A percentile compares a stretch with the other conserved stretches of the same genome.
phyloP scores from a whole-genome alignment of 495 filamentous ascomycete species.

The Stereocaulon alpinum region DNA sequence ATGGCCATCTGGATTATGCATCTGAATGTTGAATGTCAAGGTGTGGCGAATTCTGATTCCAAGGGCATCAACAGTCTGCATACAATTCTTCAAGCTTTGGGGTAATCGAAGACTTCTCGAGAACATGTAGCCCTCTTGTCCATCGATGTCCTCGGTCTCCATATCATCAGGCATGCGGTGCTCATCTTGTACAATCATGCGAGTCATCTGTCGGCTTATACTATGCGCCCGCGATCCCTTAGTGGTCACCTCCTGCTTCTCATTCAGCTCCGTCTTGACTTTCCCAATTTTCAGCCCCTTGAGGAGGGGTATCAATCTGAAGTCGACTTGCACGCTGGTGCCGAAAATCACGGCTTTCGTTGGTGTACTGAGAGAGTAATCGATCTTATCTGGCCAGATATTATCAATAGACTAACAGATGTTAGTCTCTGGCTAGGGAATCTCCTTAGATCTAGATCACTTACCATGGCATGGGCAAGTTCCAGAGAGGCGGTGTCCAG shows the following conservation, averaged over 20 bases:
- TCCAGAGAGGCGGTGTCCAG: conserved; percentile 72
- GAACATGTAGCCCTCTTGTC: conserved; percentile 71
- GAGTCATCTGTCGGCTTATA: conserved; percentile 29
- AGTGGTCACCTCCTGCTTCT: conserved; percentile 60
- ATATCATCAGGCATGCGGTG: conserved; percentile 47
- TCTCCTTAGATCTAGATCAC: background rate
- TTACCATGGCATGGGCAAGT: conserved; percentile 72
- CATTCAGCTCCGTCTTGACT: conserved; percentile 62
- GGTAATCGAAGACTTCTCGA: conserved; percentile 60
- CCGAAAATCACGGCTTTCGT: conserved; percentile 89
- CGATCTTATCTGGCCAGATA: conserved; percentile 88
- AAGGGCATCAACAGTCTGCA: conserved; percentile 75
- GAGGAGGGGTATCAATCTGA: conserved; percentile 69
- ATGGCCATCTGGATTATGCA: conserved; percentile 91
- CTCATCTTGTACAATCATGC: conserved; percentile 52
- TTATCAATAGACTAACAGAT: conserved; percentile 65
- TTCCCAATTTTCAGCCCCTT: conserved; percentile 78
- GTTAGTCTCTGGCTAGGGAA: conserved; percentile 8
- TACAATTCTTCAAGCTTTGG: conserved; percentile 61
- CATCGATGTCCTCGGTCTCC: conserved; percentile 57
- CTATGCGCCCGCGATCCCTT: conserved; percentile 22
- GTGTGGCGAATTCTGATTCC: conserved; percentile 84
- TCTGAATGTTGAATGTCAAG: conserved; percentile 70
- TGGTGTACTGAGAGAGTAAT: conserved; percentile 81
- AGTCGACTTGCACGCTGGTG: conserved; percentile 65